Evolutionary conservation across 2,329 filamentous ascomycete species (phyloP).

Genomic region (Penicillium frequentans): DNA sequence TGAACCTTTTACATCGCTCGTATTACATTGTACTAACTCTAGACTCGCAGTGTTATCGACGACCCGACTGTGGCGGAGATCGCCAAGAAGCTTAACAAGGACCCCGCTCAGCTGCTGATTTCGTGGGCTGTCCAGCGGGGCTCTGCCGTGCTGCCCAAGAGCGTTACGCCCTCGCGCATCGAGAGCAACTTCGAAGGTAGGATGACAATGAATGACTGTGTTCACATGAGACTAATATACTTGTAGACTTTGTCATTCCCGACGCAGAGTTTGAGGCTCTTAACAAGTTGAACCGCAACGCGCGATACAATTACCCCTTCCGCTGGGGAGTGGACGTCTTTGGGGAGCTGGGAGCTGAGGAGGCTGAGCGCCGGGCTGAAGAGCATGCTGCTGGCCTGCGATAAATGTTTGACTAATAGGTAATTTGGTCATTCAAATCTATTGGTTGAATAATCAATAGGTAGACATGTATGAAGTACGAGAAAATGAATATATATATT

Average conservation of each 20-base stretch:
- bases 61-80: constrained; percentile 62
- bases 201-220: neutral
- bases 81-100: constrained; percentile 60
- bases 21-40: constrained; percentile 6
- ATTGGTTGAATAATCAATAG: neutral
- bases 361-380: constrained; percentile 31
- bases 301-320: constrained; percentile 40
- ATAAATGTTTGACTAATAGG: neutral
- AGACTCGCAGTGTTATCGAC: constrained; percentile 53
- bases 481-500: neutral
- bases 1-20: neutral
- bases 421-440: neutral
- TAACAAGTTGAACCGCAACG: constrained; percentile 36
- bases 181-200: constrained; percentile 49
- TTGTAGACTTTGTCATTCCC: constrained; percentile 33
- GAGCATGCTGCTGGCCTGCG: constrained; percentile 28
- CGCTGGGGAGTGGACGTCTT: constrained; percentile 42
- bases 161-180: constrained; percentile 54
- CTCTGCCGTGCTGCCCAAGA: constrained; percentile 56
- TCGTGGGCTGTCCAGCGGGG: constrained; percentile 57
- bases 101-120: constrained; percentile 57
- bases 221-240: neutral
- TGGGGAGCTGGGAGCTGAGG: constrained; percentile 35
- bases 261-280: constrained; percentile 35
- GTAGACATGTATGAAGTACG: neutral